Conservation (phyloP, 176 grass and related monocot species). For the Musa troglodytarum region DNA sequence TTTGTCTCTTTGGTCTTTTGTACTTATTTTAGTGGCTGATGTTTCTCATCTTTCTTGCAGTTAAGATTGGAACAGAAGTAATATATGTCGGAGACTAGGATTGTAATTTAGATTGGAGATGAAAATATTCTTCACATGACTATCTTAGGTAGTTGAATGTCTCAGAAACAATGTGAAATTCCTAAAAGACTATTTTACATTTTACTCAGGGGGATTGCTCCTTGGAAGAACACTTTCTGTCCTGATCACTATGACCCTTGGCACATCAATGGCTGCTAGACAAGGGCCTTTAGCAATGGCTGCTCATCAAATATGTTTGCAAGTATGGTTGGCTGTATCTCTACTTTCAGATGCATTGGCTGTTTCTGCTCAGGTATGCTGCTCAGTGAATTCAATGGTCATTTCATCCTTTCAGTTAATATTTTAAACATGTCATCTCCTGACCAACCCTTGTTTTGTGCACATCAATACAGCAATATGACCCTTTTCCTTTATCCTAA, state of each 20-base stretch:
- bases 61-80: too few relatives aligned
- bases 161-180: slow-evolving; percentile 4
- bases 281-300: slow-evolving; percentile 90
- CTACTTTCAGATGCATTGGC: slow-evolving; percentile 59
- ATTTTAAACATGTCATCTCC: not conserved
- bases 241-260: slow-evolving; percentile 81
- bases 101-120: not conserved
- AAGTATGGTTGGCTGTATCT: slow-evolving; percentile 93
- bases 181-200: slow-evolving; percentile 14
- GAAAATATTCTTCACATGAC: not conserved
- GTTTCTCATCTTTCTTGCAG: too few relatives aligned
- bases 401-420: not conserved
- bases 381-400: not conserved
- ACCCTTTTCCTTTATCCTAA: too few relatives aligned
- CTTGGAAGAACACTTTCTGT: slow-evolving; percentile 83
- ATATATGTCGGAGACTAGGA: too few relatives aligned
- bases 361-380: slow-evolving; percentile 60
- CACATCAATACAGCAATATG: not conserved
- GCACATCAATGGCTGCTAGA: slow-evolving; percentile 92
- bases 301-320: slow-evolving; percentile 95
- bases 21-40: not conserved
- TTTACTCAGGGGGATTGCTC: slow-evolving; percentile 60
- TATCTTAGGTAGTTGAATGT: not conserved
- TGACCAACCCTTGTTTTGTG: not conserved
- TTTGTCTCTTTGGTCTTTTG: not conserved